phyloP scores from a whole-genome alignment of 2,329 filamentous ascomycete genomes.

The Alternaria angustiovoidea region DNA sequence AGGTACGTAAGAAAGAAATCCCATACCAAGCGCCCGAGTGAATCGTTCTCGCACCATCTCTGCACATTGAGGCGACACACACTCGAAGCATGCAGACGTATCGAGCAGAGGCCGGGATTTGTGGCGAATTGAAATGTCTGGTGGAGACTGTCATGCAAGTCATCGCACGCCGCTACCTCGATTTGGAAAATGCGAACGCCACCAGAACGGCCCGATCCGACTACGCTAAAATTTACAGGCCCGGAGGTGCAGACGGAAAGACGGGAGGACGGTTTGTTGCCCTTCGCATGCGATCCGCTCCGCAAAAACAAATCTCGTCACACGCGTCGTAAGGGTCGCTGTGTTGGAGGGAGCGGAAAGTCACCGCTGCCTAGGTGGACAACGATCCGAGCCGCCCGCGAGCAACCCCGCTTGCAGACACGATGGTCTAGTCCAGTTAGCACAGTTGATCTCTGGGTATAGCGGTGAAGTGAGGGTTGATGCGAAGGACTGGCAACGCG shows the following conservation, averaged over 20 bases:
- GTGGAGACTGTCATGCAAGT: neutral
- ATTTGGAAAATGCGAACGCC: neutral
- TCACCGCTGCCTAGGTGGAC: neutral
- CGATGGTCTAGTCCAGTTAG: neutral
- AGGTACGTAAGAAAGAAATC: too few species aligned
- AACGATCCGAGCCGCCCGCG: neutral
- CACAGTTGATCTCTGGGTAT: neutral
- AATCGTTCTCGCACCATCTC: accelerated
- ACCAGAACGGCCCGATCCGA: neutral
- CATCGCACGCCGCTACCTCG: neutral
- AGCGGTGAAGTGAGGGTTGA: neutral
- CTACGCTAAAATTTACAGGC: neutral
- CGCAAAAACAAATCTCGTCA: neutral
- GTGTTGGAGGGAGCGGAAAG: neutral
- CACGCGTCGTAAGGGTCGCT: neutral
- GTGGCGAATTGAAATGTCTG: neutral
- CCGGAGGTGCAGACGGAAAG: too few species aligned
- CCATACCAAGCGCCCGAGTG: too few species aligned
- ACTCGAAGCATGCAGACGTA: too few species aligned
- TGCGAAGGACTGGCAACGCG: neutral
- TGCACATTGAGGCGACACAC: too few species aligned
- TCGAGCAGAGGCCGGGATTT: accelerated
- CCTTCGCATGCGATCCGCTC: neutral
- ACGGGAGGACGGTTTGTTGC: neutral
- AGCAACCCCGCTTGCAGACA: neutral